Conservation (phyloP, 225 moss, liverwort and hornwort genomes). For the Physcomitrellopsis africana region DNA sequence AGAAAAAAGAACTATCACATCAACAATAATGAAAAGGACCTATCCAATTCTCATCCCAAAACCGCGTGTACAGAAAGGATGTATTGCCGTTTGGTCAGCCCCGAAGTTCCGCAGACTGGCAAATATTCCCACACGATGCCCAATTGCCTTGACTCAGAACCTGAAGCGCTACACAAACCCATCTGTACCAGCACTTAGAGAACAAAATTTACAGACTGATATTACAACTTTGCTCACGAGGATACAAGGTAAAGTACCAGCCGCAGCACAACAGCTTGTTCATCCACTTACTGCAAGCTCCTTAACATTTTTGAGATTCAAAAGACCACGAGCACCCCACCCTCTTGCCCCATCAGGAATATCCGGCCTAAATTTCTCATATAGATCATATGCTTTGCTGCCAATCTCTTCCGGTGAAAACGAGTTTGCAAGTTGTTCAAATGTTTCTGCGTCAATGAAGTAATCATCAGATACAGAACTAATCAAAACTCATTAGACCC, state of each 20-base stretch:
- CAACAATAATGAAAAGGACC: constrained; percentile 7
- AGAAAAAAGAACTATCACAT: neutral
- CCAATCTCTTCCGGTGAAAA: constrained; percentile 56
- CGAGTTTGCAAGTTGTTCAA: constrained; percentile 53
- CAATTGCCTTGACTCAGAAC: neutral
- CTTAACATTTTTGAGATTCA: constrained; percentile 59
- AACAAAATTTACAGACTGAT: constrained; percentile 44
- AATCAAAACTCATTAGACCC: constrained; percentile 1
- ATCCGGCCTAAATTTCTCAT: constrained; percentile 63
- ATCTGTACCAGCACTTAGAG: constrained; percentile 37
- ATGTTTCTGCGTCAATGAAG: constrained; percentile 49
- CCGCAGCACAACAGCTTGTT: neutral
- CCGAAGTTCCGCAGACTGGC: constrained; percentile 7
- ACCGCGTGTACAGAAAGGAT: constrained; percentile 31
- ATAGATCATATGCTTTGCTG: constrained; percentile 51
- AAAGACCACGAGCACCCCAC: constrained; percentile 60
- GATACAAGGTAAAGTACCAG: constrained; percentile 24
- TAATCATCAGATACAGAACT: neutral
- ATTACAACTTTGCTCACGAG: constrained; percentile 39
- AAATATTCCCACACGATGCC: constrained; percentile 19
- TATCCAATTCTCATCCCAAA: constrained; percentile 26
- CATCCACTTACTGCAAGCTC: constrained; percentile 51
- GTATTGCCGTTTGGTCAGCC: constrained; percentile 1
- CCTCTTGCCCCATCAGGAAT: constrained; percentile 58
- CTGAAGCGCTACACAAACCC: constrained; percentile 25